phyloP scores from a whole-genome alignment of 1,284 basidiomycete genomes.

The Coniferiporia weirii region DNA sequence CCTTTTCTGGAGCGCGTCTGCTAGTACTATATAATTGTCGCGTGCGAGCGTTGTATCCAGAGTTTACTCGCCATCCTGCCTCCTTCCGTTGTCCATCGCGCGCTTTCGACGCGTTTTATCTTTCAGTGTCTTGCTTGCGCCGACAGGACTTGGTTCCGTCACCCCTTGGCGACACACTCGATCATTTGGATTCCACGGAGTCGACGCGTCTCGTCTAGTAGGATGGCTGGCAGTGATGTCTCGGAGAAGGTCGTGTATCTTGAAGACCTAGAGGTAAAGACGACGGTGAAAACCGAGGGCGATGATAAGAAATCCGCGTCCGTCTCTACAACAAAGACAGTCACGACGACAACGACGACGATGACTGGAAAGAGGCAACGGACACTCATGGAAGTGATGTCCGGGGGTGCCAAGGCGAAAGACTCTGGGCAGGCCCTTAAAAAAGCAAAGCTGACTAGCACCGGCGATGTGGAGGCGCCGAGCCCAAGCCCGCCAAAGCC shows the following conservation, averaged over 20 bases:
- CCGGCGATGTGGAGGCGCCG: conserved; percentile 1
- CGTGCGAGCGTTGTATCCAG: not conserved
- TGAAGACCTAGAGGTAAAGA: conserved; percentile 46
- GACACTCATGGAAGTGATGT: conserved; percentile 61
- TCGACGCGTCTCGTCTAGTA: not conserved
- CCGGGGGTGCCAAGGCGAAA: conserved; percentile 33
- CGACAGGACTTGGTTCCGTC: not conserved
- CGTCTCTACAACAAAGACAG: not conserved
- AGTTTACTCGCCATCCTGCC: not conserved
- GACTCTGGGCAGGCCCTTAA: conserved; percentile 32
- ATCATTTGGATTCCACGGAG: not conserved
- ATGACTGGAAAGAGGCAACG: conserved; percentile 53
- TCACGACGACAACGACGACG: conserved; percentile 18
- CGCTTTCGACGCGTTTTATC: not conserved
- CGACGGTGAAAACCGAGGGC: conserved; percentile 17
- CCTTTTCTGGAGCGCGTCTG: not conserved
- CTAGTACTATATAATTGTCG: too few species aligned
- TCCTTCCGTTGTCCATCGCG: not conserved
- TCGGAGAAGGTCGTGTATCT: conserved; percentile 37
- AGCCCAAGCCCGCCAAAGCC: not conserved
- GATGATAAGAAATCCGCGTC: conserved; percentile 13
- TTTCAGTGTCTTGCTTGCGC: not conserved
- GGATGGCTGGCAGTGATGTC: not conserved
- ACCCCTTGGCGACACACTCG: not conserved
- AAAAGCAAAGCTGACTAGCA: conserved; percentile 33